phyloP scores from a whole-genome alignment of 2,329 filamentous ascomycete species.

The Colletotrichum sp. region DNA sequence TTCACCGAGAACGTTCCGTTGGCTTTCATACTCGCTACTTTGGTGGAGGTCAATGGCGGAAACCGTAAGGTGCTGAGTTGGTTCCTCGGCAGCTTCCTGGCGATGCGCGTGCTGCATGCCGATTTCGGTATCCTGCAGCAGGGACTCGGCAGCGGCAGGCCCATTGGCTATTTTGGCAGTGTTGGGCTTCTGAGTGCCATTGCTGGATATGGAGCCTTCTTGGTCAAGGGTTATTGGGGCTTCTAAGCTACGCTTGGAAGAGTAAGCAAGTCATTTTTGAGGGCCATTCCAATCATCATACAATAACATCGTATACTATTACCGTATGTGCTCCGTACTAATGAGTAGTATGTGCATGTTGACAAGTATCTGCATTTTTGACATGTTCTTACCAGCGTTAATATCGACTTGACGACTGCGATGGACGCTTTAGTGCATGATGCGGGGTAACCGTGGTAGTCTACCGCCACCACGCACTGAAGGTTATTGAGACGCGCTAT shows the following conservation, averaged over 20 bases:
- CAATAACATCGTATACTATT: not conserved
- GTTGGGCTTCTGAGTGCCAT: not conserved
- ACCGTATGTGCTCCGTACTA: not conserved
- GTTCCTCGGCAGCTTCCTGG: not conserved
- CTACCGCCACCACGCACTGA: not conserved
- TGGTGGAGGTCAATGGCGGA: conserved; percentile 3
- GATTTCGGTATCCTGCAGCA: not conserved
- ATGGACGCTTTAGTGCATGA: not conserved
- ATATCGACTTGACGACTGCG: not conserved
- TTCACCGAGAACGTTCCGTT: conserved; percentile 3
- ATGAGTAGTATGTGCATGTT: not conserved
- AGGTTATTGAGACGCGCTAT: not conserved
- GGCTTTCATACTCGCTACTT: not conserved
- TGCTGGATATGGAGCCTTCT: not conserved
- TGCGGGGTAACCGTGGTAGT: not conserved
- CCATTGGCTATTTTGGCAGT: not conserved
- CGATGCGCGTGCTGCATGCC: not conserved
- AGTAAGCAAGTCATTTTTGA: not conserved
- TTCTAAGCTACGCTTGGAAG: not conserved
- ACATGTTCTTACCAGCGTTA: not conserved
- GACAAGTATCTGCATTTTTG: not conserved
- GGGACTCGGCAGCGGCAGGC: not conserved
- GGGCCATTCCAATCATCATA: not conserved
- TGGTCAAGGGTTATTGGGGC: conserved; percentile 11
- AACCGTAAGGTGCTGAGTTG: not conserved